A percentile compares a stretch with the other conserved stretches of the same genome.
phyloP scores from a whole-genome alignment of 495 filamentous ascomycete genomes.

The Rhypophila decipiens region DNA sequence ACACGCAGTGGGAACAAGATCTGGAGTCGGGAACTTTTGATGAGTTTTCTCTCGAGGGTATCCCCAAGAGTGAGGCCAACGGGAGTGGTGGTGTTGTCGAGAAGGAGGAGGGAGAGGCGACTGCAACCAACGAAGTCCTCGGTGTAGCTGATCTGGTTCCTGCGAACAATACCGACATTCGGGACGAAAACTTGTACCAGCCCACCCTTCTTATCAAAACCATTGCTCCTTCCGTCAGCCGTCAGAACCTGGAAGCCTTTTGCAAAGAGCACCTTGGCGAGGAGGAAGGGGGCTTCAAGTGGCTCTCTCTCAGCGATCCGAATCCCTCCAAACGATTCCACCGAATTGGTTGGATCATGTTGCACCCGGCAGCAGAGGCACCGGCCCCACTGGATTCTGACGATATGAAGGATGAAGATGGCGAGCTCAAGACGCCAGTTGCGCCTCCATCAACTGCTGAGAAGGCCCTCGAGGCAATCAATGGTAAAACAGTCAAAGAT shows the following conservation, averaged over 20 bases:
- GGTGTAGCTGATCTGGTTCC: conserved; percentile 86
- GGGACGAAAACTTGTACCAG: conserved; percentile 75
- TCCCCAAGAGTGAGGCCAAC: conserved; percentile 89
- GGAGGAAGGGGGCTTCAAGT: conserved; percentile 79
- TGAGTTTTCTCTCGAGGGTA: conserved; percentile 89
- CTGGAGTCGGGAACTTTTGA: conserved; percentile 79
- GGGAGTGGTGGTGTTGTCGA: conserved; percentile 80
- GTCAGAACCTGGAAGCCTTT: conserved; percentile 85
- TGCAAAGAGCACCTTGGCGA: conserved; percentile 89
- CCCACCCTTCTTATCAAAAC: conserved; percentile 97
- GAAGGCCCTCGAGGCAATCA: conserved; percentile 84
- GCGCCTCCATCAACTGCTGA: conserved; percentile 55
- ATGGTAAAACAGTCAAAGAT: conserved; percentile 94
- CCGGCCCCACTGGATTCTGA: conserved; percentile 54
- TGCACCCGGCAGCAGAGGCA: conserved; percentile 68
- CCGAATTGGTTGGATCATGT: conserved; percentile 96
- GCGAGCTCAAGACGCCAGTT: conserved; percentile 28
- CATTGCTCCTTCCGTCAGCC: conserved; percentile 90
- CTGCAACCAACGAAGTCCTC: conserved; percentile 82
- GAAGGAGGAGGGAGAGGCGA: conserved; percentile 91
- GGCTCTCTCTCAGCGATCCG: conserved; percentile 88
- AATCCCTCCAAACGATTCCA: conserved; percentile 96
- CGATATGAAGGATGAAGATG: conserved; percentile 54
- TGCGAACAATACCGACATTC: conserved; percentile 67
- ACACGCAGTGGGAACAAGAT: conserved; percentile 78